Base-by-base conservation (phyloP, 768 basidiomycete genomes). In the Hemileccinum impolitum region DNA sequence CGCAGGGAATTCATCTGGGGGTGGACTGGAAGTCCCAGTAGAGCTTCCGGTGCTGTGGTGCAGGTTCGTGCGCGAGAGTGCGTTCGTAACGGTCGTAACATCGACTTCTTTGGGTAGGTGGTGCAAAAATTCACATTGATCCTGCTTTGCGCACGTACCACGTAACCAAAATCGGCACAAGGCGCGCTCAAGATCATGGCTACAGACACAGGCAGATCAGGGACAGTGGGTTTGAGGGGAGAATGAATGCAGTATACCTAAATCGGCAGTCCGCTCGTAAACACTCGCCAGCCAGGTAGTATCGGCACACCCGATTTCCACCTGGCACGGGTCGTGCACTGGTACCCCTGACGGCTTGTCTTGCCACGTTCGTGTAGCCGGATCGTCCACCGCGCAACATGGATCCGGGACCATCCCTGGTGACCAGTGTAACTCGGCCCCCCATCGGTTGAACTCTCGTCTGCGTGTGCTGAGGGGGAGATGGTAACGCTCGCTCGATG, bases 101-200 rank as follows among this genome's bases (percentile, higher is more conserved):
- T 96, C 93, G 35, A 88, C 84, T 55, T 93, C 87, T 57, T 88
- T 84, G 6, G 91, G 92, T 5, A 94, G 73, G 64, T 90, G 89
- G 63, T 96, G 94, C 63, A 96, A 70, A 70, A 98, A 98, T 70
- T 97, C 96, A 80, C 94, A 98, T 55, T 79, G 82, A 49, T 95
- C 94, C 47, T 94, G 90, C 68, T 99, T 99, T 26, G 94, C 91
- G 63, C 96, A 99, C 39, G 93, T 93, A 6, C 95, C 95, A 43
- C 94, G 82, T 26, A 99, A 78, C 96, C 96, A 99, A 74, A 99
- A 99, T 31, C 96, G 87, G 71, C 90, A 94, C 18, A 97, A 67
- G 2, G 94, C 94, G 36, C 94, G 82, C 67, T 97, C 94, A 4
- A 96, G 79, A 61, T 97, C 94, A 64, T 96, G 94, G 59, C 94